phyloP scores from a whole-genome alignment of 2,329 filamentous ascomycete genomes.

The Myriosclerotinia curreyana region DNA sequence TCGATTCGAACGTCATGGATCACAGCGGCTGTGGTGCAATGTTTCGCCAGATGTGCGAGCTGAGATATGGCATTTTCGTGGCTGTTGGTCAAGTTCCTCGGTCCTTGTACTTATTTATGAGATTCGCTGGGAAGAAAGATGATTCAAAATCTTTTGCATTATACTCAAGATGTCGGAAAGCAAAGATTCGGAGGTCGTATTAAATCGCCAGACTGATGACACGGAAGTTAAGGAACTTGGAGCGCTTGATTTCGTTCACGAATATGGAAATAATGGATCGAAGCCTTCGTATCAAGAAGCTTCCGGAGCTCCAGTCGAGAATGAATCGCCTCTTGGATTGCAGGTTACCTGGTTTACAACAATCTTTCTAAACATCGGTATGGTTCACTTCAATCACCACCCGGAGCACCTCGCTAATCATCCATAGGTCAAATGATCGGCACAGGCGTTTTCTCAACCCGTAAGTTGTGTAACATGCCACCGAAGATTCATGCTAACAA shows the following conservation, averaged over 20 bases:
- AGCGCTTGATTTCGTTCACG: conserved; percentile 28
- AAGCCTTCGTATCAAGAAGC: conserved; percentile 52
- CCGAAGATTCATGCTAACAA: conserved; percentile 25
- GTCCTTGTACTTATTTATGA: not conserved
- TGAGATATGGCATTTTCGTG: not conserved
- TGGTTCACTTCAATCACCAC: too few species aligned
- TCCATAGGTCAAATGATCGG: conserved; percentile 8
- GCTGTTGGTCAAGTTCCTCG: not conserved
- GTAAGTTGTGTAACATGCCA: conserved; percentile 39
- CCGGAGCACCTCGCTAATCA: not conserved
- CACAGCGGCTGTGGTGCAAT: conserved; percentile 5
- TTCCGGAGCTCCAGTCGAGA: conserved; percentile 59
- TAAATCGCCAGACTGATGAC: not conserved
- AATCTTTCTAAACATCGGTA: conserved; percentile 57
- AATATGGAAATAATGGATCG: conserved; percentile 47
- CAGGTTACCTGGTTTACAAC: conserved; percentile 55
- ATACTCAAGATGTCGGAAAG: not conserved
- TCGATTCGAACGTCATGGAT: not conserved
- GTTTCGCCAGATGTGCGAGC: conserved; percentile 1
- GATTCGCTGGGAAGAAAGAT: not conserved
- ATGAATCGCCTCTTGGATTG: conserved; percentile 57
- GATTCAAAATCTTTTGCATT: not conserved
- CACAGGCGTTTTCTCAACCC: conserved; percentile 59
- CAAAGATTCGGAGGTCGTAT: not conserved
- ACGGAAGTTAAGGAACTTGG: conserved; percentile 11